A percentile compares a stretch with the other conserved stretches of the same genome.
phyloP scores from a whole-genome alignment of 768 basidiomycete species.

The Exidia glandulosa region DNA sequence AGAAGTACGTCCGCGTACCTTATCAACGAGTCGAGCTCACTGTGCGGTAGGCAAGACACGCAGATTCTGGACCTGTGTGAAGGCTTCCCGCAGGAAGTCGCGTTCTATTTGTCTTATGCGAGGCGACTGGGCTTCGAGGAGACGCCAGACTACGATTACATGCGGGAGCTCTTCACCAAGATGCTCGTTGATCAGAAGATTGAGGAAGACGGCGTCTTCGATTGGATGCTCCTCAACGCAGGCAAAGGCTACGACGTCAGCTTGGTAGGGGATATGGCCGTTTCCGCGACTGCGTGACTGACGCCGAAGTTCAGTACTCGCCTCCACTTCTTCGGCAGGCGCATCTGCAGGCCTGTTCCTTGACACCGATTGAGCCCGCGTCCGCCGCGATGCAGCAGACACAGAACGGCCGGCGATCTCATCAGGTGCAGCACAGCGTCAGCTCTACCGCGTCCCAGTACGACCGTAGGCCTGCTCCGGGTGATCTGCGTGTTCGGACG shows the following conservation, averaged over 20 bases:
- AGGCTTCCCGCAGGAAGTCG: neutral
- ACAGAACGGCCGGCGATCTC: neutral
- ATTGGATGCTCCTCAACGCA: slow-evolving; percentile 68
- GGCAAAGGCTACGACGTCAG: slow-evolving; percentile 60
- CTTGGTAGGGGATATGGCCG: neutral
- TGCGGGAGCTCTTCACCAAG: slow-evolving; percentile 8
- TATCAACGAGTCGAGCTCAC: too few relatives aligned
- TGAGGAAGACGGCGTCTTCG: slow-evolving; percentile 1
- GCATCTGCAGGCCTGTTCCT: neutral
- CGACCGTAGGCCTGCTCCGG: neutral
- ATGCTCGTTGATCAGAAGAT: neutral
- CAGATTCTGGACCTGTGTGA: neutral
- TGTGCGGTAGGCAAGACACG: too few relatives aligned
- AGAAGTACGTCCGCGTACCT: too few relatives aligned
- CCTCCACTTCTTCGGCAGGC: neutral
- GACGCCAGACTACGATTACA: slow-evolving; percentile 11
- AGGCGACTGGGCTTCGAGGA: slow-evolving; percentile 11
- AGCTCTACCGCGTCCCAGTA: neutral
- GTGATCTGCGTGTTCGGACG: neutral
- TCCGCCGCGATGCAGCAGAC: too few relatives aligned
- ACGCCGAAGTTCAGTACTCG: neutral
- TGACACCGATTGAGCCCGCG: neutral
- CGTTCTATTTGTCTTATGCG: slow-evolving; percentile 6
- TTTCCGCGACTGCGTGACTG: neutral
- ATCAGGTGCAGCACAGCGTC: neutral